These are phyloP conservation scores for Quercus gilva DNA, from an alignment of 306 rosid genomes.

Conservation along the genomic window DNA sequence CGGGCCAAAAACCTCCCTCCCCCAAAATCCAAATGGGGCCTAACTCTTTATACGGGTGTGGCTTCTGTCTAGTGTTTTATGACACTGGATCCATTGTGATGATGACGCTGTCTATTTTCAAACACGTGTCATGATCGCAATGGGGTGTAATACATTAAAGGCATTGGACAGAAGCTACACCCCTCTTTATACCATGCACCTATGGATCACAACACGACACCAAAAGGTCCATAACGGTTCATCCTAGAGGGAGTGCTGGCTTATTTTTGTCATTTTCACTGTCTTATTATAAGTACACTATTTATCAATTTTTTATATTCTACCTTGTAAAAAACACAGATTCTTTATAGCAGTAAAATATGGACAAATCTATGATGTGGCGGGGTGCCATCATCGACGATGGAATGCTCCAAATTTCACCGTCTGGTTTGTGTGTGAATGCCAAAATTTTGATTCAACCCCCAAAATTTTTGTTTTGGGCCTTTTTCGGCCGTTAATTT, in stretches of 20 bases:
- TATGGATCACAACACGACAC: neutral
- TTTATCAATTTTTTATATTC: too few species aligned
- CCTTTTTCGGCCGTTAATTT: neutral
- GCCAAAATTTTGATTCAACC: neutral
- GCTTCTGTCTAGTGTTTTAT: too few species aligned
- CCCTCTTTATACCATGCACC: neutral
- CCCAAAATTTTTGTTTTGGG: neutral
- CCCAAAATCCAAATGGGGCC: too few species aligned
- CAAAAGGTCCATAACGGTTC: neutral
- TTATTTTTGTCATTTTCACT: constrained; percentile 7
- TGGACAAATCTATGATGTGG: neutral
- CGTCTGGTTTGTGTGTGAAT: neutral
- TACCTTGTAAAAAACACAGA: too few species aligned
- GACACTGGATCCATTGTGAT: too few species aligned
- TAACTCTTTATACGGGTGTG: too few species aligned
- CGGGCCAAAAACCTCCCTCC: too few species aligned
- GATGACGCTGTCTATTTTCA: too few species aligned
- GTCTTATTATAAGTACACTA: neutral
- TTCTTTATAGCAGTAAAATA: too few species aligned
- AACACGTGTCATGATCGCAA: too few species aligned
- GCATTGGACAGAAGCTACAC: too few species aligned
- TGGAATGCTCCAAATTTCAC: constrained; percentile 10
- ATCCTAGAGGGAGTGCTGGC: neutral
- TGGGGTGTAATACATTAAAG: too few species aligned
- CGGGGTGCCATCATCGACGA: neutral